phyloP scores from a whole-genome alignment of 2,329 filamentous ascomycete species.

The Sclerotinia borealis region DNA sequence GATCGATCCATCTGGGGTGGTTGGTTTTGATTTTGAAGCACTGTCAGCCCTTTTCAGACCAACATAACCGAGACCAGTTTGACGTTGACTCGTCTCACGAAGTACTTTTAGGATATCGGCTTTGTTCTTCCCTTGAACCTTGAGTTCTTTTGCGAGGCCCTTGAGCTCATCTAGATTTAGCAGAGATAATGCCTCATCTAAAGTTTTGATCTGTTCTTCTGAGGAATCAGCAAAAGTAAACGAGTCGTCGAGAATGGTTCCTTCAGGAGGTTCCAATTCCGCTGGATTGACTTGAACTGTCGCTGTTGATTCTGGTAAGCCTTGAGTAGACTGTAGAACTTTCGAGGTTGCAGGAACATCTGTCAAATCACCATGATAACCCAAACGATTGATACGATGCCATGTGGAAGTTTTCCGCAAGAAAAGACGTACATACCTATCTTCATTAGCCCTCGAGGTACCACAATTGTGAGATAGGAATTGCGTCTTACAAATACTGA shows the following conservation, averaged over 20 bases:
- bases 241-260: conserved; percentile 42
- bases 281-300: conserved; percentile 34
- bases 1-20: conserved; percentile 15
- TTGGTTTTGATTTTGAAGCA: conserved; percentile 1
- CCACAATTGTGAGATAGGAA: background rate
- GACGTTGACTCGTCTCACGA: conserved; percentile 64
- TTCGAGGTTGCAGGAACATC: conserved; percentile 62
- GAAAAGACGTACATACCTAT: conserved; percentile 84
- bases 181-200: conserved; percentile 79
- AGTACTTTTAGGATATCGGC: conserved; percentile 70
- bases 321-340: conserved; percentile 52
- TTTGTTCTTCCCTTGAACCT: conserved; percentile 84
- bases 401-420: conserved; percentile 85
- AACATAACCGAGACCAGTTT: conserved; percentile 67
- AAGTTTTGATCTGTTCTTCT: conserved; percentile 62
- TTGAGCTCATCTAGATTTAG: conserved; percentile 87
- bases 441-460: background rate
- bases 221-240: conserved; percentile 81
- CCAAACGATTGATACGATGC: conserved; percentile 74
- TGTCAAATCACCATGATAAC: conserved; percentile 77
- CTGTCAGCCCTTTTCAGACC: conserved; percentile 51
- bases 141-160: conserved; percentile 74
- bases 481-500: conserved; percentile 70
- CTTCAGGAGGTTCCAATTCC: conserved; percentile 42
- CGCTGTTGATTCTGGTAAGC: conserved; percentile 43